Conservation (phyloP, 1,284 basidiomycete species). For the Quambalaria eucalypti region DNA sequence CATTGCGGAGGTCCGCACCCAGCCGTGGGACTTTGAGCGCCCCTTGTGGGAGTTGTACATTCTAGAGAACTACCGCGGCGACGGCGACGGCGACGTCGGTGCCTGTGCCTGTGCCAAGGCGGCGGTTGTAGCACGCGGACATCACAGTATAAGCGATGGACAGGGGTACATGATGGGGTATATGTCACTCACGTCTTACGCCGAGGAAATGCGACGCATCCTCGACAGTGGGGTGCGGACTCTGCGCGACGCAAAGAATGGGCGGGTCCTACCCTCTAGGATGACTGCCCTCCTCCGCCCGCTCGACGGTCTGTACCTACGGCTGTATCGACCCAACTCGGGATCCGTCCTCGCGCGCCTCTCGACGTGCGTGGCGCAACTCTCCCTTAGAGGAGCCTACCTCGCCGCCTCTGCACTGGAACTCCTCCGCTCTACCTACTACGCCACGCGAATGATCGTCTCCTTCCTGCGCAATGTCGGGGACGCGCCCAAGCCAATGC, state of each 20-base stretch:
- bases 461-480: constrained; percentile 27
- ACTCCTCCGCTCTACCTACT: constrained; percentile 14
- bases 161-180: constrained; percentile 42
- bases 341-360: no score
- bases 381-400: no score
- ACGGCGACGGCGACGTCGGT: constrained; percentile 14
- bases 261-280: constrained; percentile 29
- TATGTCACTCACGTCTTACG: constrained; percentile 33
- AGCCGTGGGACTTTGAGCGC: constrained; percentile 29
- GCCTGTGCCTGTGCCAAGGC: no score
- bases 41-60: constrained; percentile 35
- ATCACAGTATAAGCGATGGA: constrained; percentile 39
- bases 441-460: constrained; percentile 20
- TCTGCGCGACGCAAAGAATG: constrained; percentile 24
- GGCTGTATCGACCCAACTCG: no score
- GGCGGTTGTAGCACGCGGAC: constrained; percentile 35
- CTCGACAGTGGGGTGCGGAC: constrained; percentile 25
- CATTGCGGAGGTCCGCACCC: constrained; percentile 26
- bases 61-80: constrained; percentile 31
- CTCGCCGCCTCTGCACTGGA: constrained; percentile 12
- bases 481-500: constrained; percentile 29
- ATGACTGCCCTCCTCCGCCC: constrained; percentile 34
- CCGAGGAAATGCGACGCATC: constrained; percentile 33
- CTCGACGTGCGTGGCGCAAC: no score
- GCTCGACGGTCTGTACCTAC: no score